Conservation (phyloP, 768 basidiomycete genomes). For the Tricholoma hemisulphureum region DNA sequence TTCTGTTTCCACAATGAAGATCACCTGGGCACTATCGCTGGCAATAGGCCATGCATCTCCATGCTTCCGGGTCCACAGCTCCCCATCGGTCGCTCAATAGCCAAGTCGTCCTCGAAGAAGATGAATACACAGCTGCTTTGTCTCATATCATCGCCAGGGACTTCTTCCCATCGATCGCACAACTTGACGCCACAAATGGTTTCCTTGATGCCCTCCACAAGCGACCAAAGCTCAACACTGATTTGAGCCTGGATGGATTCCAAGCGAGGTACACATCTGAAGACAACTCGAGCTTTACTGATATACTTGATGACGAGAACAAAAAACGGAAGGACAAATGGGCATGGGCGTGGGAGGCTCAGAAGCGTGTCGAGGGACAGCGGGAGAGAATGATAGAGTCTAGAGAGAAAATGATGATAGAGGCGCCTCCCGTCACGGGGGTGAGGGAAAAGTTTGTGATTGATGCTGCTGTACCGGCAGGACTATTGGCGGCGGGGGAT, state of each 20-base stretch:
- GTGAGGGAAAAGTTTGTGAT: conserved; percentile 68
- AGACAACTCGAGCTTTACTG: conserved; percentile 95
- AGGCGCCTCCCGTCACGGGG: conserved; percentile 58
- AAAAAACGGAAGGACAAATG: conserved; percentile 73
- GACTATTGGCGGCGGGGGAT: conserved; percentile 46
- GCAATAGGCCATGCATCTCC: no score
- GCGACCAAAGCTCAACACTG: conserved; percentile 56
- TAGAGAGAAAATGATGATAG: conserved; percentile 70
- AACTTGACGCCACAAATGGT: conserved; percentile 83
- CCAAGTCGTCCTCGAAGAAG: conserved; percentile 81
- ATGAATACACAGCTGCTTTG: conserved; percentile 89
- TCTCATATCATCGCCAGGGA: conserved; percentile 94
- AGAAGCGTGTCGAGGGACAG: conserved; percentile 72
- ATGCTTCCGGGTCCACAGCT: no score
- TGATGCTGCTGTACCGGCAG: conserved; percentile 54
- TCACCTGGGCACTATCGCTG: no score
- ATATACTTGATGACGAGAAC: conserved; percentile 91
- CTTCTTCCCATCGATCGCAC: conserved; percentile 93
- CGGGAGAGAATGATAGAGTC: conserved; percentile 63
- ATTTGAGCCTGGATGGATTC: conserved; percentile 78
- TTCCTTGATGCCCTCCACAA: conserved; percentile 81
- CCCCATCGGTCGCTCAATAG: conserved; percentile 62
- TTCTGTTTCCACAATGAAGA: no score
- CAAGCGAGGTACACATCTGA: conserved; percentile 93
- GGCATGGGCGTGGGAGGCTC: conserved; percentile 95